These are phyloP conservation scores for Leucosporidium yakuticum DNA, from an alignment of 768 basidiomycete species.

Conservation along the genomic window DNA sequence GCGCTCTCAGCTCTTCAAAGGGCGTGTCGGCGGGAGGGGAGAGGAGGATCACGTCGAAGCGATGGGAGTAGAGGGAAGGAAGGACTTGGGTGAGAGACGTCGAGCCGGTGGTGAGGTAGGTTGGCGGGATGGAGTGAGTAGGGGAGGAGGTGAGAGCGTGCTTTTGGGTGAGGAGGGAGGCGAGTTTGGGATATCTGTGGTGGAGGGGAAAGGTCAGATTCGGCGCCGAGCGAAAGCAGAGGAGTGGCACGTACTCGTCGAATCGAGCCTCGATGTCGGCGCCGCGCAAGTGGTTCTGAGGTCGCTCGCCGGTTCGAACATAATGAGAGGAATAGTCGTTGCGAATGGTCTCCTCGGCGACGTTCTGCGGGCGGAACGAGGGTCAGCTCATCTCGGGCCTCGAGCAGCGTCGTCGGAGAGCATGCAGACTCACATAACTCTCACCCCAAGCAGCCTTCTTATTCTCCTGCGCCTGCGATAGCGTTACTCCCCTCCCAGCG, in stretches of 20 bases:
- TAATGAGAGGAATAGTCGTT: conserved; percentile 91
- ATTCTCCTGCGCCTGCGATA: conserved; percentile 9
- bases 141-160: conserved; percentile 66
- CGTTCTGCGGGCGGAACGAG: conserved; percentile 49
- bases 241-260: conserved; percentile 72
- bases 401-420: neutral
- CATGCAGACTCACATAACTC: conserved; percentile 10
- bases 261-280: conserved; percentile 82
- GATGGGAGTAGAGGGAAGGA: conserved; percentile 42
- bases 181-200: conserved; percentile 88
- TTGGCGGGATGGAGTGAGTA: conserved; percentile 40
- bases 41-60: conserved; percentile 87
- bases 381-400: neutral
- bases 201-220: neutral
- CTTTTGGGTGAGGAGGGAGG: conserved; percentile 74
- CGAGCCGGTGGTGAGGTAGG: conserved; percentile 42
- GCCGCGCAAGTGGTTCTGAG: conserved; percentile 86
- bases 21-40: conserved; percentile 65
- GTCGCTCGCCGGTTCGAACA: conserved; percentile 85
- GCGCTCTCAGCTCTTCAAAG: conserved; percentile 74
- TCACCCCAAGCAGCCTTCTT: conserved; percentile 16
- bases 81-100: neutral
- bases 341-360: conserved; percentile 91
- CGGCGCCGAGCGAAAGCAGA: conserved; percentile 3
- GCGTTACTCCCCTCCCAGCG: neutral